Percentiles rank a stretch among this genome's conserved stretches.
phyloP scores from a whole-genome alignment of 176 grass and related monocot species.

The Carex parvula region DNA sequence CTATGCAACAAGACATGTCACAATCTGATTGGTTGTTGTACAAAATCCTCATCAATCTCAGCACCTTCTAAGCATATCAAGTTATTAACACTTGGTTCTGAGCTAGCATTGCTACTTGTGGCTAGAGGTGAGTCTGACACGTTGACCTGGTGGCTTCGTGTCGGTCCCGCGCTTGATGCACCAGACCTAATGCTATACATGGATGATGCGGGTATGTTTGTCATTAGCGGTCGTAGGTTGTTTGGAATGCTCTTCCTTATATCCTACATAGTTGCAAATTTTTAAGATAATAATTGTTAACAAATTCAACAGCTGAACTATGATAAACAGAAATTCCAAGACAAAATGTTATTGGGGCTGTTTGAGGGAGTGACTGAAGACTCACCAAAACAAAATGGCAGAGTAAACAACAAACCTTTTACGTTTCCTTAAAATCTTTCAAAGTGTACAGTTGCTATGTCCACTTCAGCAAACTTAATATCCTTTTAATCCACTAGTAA shows the following conservation, averaged over 20 bases:
- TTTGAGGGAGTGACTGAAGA: not conserved
- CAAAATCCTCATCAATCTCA: slow-evolving; percentile 77
- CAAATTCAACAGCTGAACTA: not conserved
- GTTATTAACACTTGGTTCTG: slow-evolving; percentile 75
- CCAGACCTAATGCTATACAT: slow-evolving; percentile 70
- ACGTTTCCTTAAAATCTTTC: not conserved
- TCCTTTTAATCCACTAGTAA: not conserved
- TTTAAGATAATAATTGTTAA: not conserved
- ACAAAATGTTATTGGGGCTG: not conserved
- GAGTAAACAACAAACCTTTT: not conserved
- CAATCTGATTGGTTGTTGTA: slow-evolving; percentile 26
- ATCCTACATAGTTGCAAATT: slow-evolving; percentile 45
- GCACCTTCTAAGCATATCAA: slow-evolving; percentile 64
- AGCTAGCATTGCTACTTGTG: slow-evolving; percentile 94
- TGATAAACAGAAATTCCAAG: slow-evolving; percentile 1
- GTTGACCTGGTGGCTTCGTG: slow-evolving; percentile 57
- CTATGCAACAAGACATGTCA: slow-evolving; percentile 6
- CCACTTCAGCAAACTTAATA: not conserved
- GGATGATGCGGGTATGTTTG: slow-evolving; percentile 87
- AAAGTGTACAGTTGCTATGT: not conserved
- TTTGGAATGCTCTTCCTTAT: slow-evolving; percentile 89
- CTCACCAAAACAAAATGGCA: not conserved
- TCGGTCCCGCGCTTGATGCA: slow-evolving; percentile 28
- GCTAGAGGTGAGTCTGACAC: slow-evolving; percentile 76
- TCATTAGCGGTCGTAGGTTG: slow-evolving; percentile 76